Base-by-base conservation (phyloP, 257 asterid genomes). In the Ilex asprella region DNA sequence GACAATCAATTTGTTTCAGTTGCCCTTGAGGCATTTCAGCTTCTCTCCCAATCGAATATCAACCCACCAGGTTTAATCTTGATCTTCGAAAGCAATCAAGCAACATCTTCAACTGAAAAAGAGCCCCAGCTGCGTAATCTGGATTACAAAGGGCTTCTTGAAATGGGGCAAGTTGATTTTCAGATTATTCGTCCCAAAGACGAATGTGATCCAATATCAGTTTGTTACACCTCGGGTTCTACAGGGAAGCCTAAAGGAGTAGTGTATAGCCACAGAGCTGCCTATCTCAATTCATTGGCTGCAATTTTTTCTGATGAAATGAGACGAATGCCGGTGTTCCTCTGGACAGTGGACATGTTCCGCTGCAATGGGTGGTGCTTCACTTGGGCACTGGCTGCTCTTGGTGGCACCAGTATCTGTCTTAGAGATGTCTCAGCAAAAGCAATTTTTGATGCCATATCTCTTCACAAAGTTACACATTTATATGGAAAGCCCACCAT, bases 291-390 rank as follows among this genome's bases (percentile, higher is more conserved):
- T 60, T 71, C 96, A 5, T 49, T 84, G 10, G 82, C 86, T 1
- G 69, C 61, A 14, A 60, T 78, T 54, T 76, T 84, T 31, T 75
- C 82, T 10, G 55, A 35, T 9, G 86, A 73, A 56, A 78, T 75
- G 86, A 55, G 49, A 2, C 64, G 79, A 3, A 31, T 10, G 80
- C 86, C 94, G 0, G 82, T 84, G 12, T 80, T 78, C 41, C 59
- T 86, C 1, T 86, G 96, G 95, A 80, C 82, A 0, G 88, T 86
- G 11, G 93, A 84, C 10, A 86, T 84, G 95, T 89, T 89, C 32
- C 91, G 88, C 11, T 86, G 94, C 72, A 89, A 79, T 3, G 95
- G 96, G 2, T 89, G 95, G 96, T 82, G 88, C 61, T 68, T 82
- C 71, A 72, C 95, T 6, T 89, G 96, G 96, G 78, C 75, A 16